A percentile compares a stretch with the other conserved stretches of the same genome.
phyloP scores from a whole-genome alignment of 1,139 yeast genomes.

The Hyphopichia buzzinii region DNA sequence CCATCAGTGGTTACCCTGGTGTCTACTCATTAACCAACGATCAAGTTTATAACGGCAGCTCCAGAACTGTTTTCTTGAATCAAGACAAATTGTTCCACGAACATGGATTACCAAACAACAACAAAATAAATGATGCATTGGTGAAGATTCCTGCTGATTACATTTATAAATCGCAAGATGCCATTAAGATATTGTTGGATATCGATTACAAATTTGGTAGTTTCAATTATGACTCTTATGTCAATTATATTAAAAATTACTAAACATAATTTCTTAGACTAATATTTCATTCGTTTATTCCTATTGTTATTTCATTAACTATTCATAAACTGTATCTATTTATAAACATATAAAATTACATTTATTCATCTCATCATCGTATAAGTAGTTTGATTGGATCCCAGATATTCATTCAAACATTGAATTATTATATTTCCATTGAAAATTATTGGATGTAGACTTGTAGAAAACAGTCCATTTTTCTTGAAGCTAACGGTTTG shows the following conservation, averaged over 20 bases:
- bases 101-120: constrained; percentile 17
- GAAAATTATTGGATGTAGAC: neutral
- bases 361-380: too few species aligned
- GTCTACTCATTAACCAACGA: constrained; percentile 48
- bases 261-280: neutral
- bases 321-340: neutral
- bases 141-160: constrained; percentile 47
- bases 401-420: too few species aligned
- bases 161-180: constrained; percentile 60
- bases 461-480: neutral
- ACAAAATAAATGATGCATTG: constrained; percentile 33
- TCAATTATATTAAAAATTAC: constrained; percentile 41
- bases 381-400: too few species aligned
- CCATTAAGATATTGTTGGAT: constrained; percentile 60
- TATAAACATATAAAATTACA: too few species aligned
- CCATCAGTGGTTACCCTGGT: constrained; percentile 48
- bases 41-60: constrained; percentile 42
- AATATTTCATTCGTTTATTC: neutral
- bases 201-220: constrained; percentile 61
- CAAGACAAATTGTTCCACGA: constrained; percentile 27
- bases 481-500: neutral
- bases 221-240: constrained; percentile 52
- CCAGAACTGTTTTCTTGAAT: constrained; percentile 39
- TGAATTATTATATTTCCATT: neutral
- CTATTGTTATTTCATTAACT: neutral